Conservation (phyloP, 108 stramenopile species). For the Nitzschia sp. region DNA sequence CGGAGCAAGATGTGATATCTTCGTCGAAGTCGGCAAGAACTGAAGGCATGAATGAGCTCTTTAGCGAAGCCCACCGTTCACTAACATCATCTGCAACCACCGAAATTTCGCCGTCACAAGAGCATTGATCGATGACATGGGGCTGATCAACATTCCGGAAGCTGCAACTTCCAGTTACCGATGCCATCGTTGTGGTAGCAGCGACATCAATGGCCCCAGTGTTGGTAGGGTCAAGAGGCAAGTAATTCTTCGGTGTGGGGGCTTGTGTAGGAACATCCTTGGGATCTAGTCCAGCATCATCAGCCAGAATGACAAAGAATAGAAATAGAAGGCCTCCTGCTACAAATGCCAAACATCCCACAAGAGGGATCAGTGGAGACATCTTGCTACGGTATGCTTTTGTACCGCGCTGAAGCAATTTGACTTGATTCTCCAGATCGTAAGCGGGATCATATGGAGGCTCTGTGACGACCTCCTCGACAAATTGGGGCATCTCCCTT, state of each 20-base stretch:
- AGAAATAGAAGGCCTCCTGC: slow-evolving; percentile 21
- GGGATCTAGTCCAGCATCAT: slow-evolving; percentile 13
- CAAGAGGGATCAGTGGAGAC: slow-evolving; percentile 17
- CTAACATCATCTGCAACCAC: slow-evolving; percentile 31
- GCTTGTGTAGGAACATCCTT: slow-evolving; percentile 7
- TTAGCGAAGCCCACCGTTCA: slow-evolving; percentile 9
- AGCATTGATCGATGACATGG: slow-evolving; percentile 41
- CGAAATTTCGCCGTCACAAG: slow-evolving; percentile 5
- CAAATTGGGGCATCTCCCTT: background rate
- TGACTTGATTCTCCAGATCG: slow-evolving; percentile 31
- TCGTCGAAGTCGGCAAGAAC: slow-evolving; percentile 28
- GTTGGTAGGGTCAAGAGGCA: slow-evolving; percentile 27
- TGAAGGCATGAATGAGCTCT: slow-evolving; percentile 19
- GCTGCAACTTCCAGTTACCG: slow-evolving; percentile 22
- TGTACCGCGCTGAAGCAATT: slow-evolving; percentile 4
- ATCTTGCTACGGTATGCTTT: slow-evolving; percentile 20
- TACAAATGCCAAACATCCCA: slow-evolving; percentile 6
- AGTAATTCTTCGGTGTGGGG: slow-evolving; percentile 15
- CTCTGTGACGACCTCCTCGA: background rate
- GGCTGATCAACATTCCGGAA: slow-evolving; percentile 25
- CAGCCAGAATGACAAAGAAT: slow-evolving; percentile 28
- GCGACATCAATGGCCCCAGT: slow-evolving; percentile 23
- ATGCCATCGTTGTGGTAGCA: slow-evolving; percentile 23
- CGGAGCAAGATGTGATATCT: slow-evolving; percentile 22
- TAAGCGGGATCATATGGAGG: slow-evolving; percentile 10